phyloP scores from a whole-genome alignment of 768 basidiomycete genomes.

The Tylopilus plumbeoviolaceoides region DNA sequence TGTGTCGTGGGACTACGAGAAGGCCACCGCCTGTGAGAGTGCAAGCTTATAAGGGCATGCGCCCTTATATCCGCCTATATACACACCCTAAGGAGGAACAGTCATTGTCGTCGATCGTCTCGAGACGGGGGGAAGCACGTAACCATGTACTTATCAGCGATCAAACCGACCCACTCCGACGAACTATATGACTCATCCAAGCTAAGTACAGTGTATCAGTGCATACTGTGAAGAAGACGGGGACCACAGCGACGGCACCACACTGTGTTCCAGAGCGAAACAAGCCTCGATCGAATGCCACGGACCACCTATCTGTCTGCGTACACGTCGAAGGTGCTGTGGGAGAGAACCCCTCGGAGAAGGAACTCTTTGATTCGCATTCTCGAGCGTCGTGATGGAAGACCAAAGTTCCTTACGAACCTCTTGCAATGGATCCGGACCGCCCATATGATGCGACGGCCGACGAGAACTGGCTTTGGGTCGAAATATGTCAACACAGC shows the following conservation, averaged over 20 bases:
- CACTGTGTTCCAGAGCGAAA: background rate
- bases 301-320: background rate
- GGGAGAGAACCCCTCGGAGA: constrained; percentile 14
- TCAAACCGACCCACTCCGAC: background rate
- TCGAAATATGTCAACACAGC: too few species aligned
- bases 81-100: too few species aligned
- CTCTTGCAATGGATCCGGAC: background rate
- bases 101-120: constrained; percentile 8
- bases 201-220: background rate
- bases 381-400: constrained; percentile 9
- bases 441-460: too few species aligned
- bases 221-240: background rate
- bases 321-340: background rate
- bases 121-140: constrained; percentile 7
- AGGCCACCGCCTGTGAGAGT: background rate
- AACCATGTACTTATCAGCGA: constrained; percentile 6
- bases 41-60: background rate
- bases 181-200: background rate
- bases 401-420: too few species aligned
- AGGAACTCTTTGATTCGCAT: background rate
- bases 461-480: too few species aligned
- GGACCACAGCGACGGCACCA: background rate
- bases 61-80: background rate
- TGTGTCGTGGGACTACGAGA: background rate
- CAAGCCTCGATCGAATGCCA: background rate